A percentile compares a stretch with the other conserved stretches of the same genome.
Evolutionary conservation across 441 rosid genomes (phyloP).

Genomic region (Erodium texanum): DNA sequence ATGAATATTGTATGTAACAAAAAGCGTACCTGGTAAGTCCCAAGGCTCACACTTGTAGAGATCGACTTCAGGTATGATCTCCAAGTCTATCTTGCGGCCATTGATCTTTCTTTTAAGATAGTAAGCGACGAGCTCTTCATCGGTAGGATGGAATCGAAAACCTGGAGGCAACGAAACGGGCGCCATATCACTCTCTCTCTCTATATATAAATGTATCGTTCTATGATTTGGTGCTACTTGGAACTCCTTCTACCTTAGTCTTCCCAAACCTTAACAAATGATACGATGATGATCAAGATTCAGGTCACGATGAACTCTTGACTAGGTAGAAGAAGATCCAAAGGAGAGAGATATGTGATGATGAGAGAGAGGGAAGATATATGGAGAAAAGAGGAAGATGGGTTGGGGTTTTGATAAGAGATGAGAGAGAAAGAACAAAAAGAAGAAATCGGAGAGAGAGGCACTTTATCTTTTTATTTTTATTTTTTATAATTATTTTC

Average conservation of each 20-base stretch:
- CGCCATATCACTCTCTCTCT: neutral
- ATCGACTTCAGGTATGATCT: conserved; percentile 66
- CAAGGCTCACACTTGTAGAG: conserved; percentile 88
- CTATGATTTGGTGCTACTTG: neutral
- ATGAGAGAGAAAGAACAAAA: too few relatives aligned
- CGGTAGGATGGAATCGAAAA: conserved; percentile 36
- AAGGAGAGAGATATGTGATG: conserved; percentile 5
- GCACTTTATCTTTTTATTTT: neutral
- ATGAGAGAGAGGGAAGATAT: conserved; percentile 12
- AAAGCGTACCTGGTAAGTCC: conserved; percentile 64
- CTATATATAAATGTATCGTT: neutral
- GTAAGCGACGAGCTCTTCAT: conserved; percentile 23
- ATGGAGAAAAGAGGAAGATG: conserved; percentile 13
- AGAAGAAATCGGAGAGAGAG: neutral
- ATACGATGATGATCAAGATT: neutral
- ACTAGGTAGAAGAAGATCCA: conserved; percentile 17
- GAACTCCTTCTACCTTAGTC: neutral
- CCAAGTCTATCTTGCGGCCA: conserved; percentile 63
- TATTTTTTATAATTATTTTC: neutral
- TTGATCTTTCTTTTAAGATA: conserved; percentile 33
- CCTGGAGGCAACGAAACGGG: conserved; percentile 67
- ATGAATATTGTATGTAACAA: too few relatives aligned
- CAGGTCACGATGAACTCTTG: too few relatives aligned
- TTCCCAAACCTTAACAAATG: neutral
- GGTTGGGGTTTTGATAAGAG: conserved; percentile 24